Conservation (phyloP, 495 filamentous ascomycete genomes). For the Penicillium diatomitis region DNA sequence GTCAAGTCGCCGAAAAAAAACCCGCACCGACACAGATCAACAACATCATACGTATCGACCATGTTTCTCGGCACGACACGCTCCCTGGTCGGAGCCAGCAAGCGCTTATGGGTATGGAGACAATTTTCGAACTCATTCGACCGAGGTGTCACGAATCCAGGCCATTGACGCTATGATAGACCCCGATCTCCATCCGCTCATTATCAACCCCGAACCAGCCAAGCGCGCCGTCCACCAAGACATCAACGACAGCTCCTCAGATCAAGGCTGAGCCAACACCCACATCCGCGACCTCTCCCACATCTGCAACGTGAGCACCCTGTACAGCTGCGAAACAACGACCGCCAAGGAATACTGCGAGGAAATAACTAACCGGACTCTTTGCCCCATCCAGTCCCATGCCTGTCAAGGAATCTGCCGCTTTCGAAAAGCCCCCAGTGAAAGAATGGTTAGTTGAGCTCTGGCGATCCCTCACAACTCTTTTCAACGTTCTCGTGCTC, state of each 20-base stretch:
- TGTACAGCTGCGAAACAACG: background rate
- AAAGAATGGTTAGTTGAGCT: conserved; percentile 23
- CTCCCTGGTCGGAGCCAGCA: conserved; percentile 16
- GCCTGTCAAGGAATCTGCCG: conserved; percentile 6
- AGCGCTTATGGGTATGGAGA: conserved; percentile 13
- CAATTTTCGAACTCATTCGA: background rate
- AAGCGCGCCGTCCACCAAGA: conserved; percentile 8
- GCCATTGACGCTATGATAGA: conserved; percentile 3
- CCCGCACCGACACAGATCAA: conserved; percentile 6
- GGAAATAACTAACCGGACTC: background rate
- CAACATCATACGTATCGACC: conserved; percentile 2
- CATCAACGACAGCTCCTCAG: conserved; percentile 7
- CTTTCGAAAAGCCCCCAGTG: conserved; percentile 3
- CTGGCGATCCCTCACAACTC: background rate
- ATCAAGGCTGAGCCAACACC: background rate
- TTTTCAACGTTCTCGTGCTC: background rate
- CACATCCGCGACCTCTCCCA: background rate
- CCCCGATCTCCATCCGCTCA: conserved; percentile 16
- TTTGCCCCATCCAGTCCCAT: conserved; percentile 4
- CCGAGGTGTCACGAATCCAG: background rate
- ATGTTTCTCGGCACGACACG: conserved; percentile 22
- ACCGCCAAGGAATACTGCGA: background rate
- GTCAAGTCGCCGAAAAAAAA: conserved; percentile 7
- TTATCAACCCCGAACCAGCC: conserved; percentile 17
- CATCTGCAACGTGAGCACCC: background rate